These are phyloP conservation scores for Neodidymelliopsis sp. DNA, from an alignment of 2,329 filamentous ascomycete genomes.

Conservation along the genomic window DNA sequence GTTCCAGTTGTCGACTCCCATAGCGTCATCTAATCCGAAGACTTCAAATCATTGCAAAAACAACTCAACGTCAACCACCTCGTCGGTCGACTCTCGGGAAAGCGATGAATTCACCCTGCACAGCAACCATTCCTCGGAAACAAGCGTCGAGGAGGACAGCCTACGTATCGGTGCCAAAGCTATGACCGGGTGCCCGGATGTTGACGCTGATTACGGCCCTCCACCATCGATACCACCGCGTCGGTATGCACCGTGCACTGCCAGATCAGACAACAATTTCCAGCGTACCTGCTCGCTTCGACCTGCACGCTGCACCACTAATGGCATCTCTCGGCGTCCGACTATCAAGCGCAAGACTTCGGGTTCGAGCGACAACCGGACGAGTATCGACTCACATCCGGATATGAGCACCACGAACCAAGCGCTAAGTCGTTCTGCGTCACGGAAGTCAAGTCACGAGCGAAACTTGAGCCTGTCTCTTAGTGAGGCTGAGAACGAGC, in stretches of 20 bases:
- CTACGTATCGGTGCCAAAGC: constrained; percentile 11
- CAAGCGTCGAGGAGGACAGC: constrained; percentile 48
- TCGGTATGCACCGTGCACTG: constrained; percentile 35
- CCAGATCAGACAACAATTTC: constrained; percentile 32
- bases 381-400: constrained; percentile 24
- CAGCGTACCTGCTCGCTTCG: constrained; percentile 35
- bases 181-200: constrained; percentile 7
- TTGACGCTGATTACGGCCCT: constrained; percentile 6
- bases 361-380: constrained; percentile 23
- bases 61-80: constrained; percentile 33
- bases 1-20: constrained; percentile 18
- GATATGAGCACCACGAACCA: constrained; percentile 34
- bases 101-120: constrained; percentile 50
- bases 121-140: constrained; percentile 50
- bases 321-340: constrained; percentile 20
- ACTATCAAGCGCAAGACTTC: constrained; percentile 33
- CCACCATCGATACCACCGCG: constrained; percentile 31
- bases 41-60: constrained; percentile 21
- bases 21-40: background rate
- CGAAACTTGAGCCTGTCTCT: constrained; percentile 52
- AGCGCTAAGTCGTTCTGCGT: constrained; percentile 29
- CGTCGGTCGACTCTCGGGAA: constrained; percentile 47
- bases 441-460: constrained; percentile 24
- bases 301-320: constrained; percentile 21
- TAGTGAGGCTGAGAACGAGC: constrained; percentile 55